Percentiles rank a stretch among this genome's conserved stretches.
These are phyloP conservation scores for Eucalyptus melliodora DNA, from an alignment of 345 rosid genomes.

Conservation along the genomic window DNA sequence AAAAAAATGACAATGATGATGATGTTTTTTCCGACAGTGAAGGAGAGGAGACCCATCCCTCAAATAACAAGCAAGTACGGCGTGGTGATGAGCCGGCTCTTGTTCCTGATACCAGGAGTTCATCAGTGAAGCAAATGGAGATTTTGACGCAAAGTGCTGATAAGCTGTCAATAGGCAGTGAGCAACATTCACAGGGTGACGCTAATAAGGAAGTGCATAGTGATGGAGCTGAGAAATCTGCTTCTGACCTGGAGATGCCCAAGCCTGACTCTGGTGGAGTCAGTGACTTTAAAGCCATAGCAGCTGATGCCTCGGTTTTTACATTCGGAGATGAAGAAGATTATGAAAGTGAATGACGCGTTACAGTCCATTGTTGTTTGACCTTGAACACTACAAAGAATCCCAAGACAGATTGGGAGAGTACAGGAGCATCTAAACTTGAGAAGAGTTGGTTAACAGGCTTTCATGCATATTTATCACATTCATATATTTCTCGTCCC, in stretches of 20 bases:
- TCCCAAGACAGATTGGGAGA: neutral
- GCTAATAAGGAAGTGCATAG: neutral
- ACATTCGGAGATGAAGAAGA: slow-evolving; percentile 85
- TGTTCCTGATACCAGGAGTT: neutral
- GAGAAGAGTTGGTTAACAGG: neutral
- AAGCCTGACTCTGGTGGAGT: slow-evolving; percentile 4
- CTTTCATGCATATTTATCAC: neutral
- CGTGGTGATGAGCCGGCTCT: neutral
- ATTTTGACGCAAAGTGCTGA: slow-evolving; percentile 2
- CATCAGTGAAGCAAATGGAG: slow-evolving; percentile 2
- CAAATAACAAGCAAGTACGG: slow-evolving; percentile 11
- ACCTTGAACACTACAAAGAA: neutral
- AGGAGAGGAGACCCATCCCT: slow-evolving; percentile 38
- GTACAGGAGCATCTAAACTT: neutral
- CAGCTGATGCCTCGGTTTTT: slow-evolving; percentile 89
- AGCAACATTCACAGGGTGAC: neutral
- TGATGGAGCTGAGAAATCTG: slow-evolving; percentile 2
- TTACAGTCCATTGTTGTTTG: neutral
- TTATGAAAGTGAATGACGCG: slow-evolving; percentile 49
- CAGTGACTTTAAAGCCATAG: slow-evolving; percentile 68
- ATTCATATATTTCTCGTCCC: neutral
- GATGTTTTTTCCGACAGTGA: slow-evolving; percentile 83
- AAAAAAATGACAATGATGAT: slow-evolving; percentile 28
- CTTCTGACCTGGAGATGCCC: neutral
- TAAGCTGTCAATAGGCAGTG: slow-evolving; percentile 2